Base-by-base conservation (phyloP, 768 basidiomycete genomes). In the Leccinum incarnatum region DNA sequence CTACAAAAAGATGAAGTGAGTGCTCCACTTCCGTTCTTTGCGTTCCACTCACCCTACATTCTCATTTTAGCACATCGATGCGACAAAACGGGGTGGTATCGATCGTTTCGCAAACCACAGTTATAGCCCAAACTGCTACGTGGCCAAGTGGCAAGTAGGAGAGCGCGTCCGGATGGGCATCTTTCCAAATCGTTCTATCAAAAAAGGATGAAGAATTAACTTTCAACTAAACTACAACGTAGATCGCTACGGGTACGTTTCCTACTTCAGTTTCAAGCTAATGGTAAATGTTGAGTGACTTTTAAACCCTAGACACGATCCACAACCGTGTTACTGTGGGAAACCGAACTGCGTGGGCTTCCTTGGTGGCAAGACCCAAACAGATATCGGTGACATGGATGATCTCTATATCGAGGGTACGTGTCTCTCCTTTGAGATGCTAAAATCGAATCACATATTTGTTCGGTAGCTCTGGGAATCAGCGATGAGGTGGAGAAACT, bases 211-310 rank as follows among this genome's bases (percentile, higher is more conserved):
- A 96, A 68, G 95, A 98, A 74, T 74, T 97, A 65, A 98, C 97
- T 0, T 98, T 98, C 79, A n/a, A n/a, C n/a, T n/a, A n/a, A 98
- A 99, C 75, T 99, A 98, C 72, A 99, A 98, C 71, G 97, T 98
- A 40, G 97, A 98, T 74, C 93, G 97, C 58, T 99, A 99, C 67
- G 97, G 96, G 96, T 95, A 60, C 53, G 88, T 78, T 49, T 29
- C 49, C n/a, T 11, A 37, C 34, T 46, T 29, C 4, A 42, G 47
- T 37, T 46, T 46, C 15, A n/a, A 14, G 23, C 49, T 5, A 8
- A 45, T 29, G 29, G n/a, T 19, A 15, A n/a, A 45, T 8, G 29
- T 27, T 47, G 34, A 63, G 19, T 19, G 21, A 37, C 36, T 32
- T 10, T 8, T 34, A 37, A 42, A 30, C 17, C 21, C 19, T 49